Evolutionary conservation across 2,329 filamentous ascomycete species (phyloP).

Genomic region (Colletotrichum salicis): DNA sequence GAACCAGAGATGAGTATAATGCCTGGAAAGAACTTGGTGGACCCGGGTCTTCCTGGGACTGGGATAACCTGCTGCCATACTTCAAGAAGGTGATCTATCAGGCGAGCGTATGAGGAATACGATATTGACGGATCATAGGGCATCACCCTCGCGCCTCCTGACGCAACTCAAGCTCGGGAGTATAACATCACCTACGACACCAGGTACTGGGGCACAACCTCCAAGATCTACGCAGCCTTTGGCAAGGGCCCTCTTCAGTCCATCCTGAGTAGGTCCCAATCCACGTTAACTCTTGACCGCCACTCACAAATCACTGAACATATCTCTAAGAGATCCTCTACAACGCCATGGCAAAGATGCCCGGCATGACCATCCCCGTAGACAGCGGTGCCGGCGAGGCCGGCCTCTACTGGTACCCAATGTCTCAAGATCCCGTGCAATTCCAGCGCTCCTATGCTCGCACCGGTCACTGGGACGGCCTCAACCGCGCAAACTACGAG

Average conservation of each 20-base stretch:
- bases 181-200: constrained; percentile 38
- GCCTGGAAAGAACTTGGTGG: constrained; percentile 58
- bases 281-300: accelerated
- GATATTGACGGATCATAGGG: constrained; percentile 5
- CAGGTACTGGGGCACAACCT: constrained; percentile 38
- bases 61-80: constrained; percentile 52
- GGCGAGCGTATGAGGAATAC: accelerated
- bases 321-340: constrained; percentile 35
- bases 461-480: constrained; percentile 41
- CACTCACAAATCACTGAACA: not conserved
- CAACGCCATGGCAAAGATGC: constrained; percentile 41
- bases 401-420: constrained; percentile 42
- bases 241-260: constrained; percentile 31
- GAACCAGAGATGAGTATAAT: constrained; percentile 52
- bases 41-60: constrained; percentile 55
- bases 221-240: constrained; percentile 36
- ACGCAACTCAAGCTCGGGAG: constrained; percentile 29
- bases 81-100: constrained; percentile 51
- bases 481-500: constrained; percentile 41
- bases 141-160: constrained; percentile 37
- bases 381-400: constrained; percentile 41
- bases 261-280: constrained; percentile 31
- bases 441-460: constrained; percentile 41
- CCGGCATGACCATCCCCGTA: constrained; percentile 39
- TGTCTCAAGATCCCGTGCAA: constrained; percentile 38